These are phyloP conservation scores for Circinella umbellata DNA, from an alignment of 371 early-diverging fungal genomes.

Conservation along the genomic window DNA sequence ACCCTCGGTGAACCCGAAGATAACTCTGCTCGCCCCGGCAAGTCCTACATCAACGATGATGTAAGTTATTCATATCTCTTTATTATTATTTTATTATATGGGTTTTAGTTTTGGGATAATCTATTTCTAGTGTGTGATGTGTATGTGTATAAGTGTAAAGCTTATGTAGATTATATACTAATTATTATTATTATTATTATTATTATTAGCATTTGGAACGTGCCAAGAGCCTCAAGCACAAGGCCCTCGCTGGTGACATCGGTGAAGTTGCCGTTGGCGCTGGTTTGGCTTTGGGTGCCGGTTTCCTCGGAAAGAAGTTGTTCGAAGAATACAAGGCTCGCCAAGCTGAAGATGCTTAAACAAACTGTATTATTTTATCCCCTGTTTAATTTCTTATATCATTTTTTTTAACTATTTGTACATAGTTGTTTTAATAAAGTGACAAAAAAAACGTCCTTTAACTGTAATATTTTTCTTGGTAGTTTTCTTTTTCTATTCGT, in stretches of 20 bases:
- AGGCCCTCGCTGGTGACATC: slow-evolving; percentile 48
- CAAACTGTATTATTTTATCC: slow-evolving; percentile 4
- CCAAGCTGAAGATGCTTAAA: slow-evolving; percentile 24
- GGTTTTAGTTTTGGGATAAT: too few relatives aligned
- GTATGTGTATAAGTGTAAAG: too few relatives aligned
- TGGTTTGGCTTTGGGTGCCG: slow-evolving; percentile 54
- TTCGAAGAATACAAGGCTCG: slow-evolving; percentile 35
- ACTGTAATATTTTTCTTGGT: slow-evolving; percentile 2
- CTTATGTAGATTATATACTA: too few relatives aligned
- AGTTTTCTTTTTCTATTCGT: too few relatives aligned
- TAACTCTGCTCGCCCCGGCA: slow-evolving; percentile 38
- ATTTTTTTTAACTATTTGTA: slow-evolving; percentile 8
- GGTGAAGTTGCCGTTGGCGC: slow-evolving; percentile 52
- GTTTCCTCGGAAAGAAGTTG: slow-evolving; percentile 54
- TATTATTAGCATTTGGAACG: slow-evolving; percentile 39
- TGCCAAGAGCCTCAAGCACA: slow-evolving; percentile 47
- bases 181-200: too few relatives aligned
- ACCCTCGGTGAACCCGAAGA: slow-evolving; percentile 29
- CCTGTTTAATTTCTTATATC: background rate
- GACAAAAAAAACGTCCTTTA: background rate
- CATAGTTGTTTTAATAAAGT: slow-evolving; percentile 13
- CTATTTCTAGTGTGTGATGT: too few relatives aligned
- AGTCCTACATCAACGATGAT: slow-evolving; percentile 47
- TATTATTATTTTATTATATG: too few relatives aligned
- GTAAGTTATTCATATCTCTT: too few relatives aligned